A percentile compares a stretch with the other conserved stretches of the same genome.
Evolutionary conservation across 306 rosid species (phyloP).

Genomic region (Pterocarpus macrocarpus): DNA sequence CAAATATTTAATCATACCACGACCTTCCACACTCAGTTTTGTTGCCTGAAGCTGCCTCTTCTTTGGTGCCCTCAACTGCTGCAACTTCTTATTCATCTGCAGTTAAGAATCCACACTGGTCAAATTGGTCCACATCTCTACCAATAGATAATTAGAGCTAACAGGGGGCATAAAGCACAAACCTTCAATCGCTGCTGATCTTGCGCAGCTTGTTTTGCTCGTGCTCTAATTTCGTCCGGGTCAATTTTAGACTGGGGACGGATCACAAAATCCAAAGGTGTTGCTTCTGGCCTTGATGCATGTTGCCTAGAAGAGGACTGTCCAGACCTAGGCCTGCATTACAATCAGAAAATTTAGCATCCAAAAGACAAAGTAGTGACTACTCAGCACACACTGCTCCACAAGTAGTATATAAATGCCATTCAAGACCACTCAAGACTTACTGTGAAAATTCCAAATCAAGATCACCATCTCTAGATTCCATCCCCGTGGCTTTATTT

Average conservation of each 20-base stretch:
- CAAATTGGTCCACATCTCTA: background rate
- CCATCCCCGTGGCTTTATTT: constrained; percentile 80
- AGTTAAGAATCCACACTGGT: constrained; percentile 14
- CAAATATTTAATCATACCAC: constrained; percentile 92
- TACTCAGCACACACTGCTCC: constrained; percentile 17
- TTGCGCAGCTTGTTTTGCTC: constrained; percentile 79
- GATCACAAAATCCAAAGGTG: constrained; percentile 92
- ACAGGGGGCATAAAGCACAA: constrained; percentile 31
- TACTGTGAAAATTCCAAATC: constrained; percentile 95
- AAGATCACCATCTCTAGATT: constrained; percentile 94
- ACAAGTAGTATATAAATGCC: constrained; percentile 14
- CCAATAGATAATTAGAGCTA: background rate
- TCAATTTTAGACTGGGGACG: constrained; percentile 96
- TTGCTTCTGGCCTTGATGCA: constrained; percentile 93
- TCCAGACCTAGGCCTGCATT: constrained; percentile 85
- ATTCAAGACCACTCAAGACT: constrained; percentile 28
- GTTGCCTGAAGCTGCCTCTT: constrained; percentile 98
- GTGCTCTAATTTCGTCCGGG: constrained; percentile 92
- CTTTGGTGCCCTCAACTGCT: constrained; percentile 95
- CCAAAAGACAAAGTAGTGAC: constrained; percentile 20
- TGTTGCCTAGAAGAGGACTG: constrained; percentile 85
- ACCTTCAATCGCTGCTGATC: constrained; percentile 97
- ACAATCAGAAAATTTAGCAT: constrained; percentile 32
- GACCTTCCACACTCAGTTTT: constrained; percentile 95
- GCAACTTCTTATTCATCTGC: constrained; percentile 98